phyloP scores from a whole-genome alignment of 2,329 filamentous ascomycete species.

The Verticillium nubilum region DNA sequence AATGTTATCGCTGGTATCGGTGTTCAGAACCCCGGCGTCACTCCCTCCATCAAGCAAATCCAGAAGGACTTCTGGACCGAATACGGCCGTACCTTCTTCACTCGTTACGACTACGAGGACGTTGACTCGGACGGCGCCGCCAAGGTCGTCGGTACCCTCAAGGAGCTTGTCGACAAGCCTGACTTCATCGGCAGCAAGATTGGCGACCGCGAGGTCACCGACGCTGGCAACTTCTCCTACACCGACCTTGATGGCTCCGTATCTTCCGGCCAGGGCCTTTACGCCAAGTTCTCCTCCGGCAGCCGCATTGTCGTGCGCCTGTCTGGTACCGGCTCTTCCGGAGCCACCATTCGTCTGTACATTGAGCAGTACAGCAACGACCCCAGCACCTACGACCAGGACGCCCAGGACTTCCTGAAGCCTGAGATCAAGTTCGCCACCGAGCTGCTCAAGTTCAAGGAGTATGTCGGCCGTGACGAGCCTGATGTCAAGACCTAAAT shows the following conservation, averaged over 20 bases:
- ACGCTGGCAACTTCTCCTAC: conserved; percentile 96
- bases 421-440: conserved; percentile 83
- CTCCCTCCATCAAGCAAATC: conserved; percentile 90
- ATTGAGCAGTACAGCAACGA: conserved; percentile 93
- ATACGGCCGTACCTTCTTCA: conserved; percentile 98
- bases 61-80: conserved; percentile 95
- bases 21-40: conserved; percentile 70
- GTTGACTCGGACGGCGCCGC: conserved; percentile 87
- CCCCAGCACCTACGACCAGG: conserved; percentile 67
- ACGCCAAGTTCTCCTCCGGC: conserved; percentile 87
- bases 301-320: conserved; percentile 93
- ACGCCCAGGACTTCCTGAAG: conserved; percentile 91
- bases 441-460: conserved; percentile 83
- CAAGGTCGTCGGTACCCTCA: conserved; percentile 80
- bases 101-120: conserved; percentile 96
- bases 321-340: conserved; percentile 90
- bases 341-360: conserved; percentile 94
- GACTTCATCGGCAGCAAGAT: conserved; percentile 79
- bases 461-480: conserved; percentile 86
- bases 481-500: conserved; percentile 90
- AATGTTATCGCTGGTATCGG: conserved; percentile 97
- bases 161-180: conserved; percentile 67
- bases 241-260: conserved; percentile 97
- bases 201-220: conserved; percentile 69
- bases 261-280: conserved; percentile 92